Evolutionary conservation across 2,329 filamentous ascomycete genomes (phyloP).

Genomic region (Aspergillus sp.): DNA sequence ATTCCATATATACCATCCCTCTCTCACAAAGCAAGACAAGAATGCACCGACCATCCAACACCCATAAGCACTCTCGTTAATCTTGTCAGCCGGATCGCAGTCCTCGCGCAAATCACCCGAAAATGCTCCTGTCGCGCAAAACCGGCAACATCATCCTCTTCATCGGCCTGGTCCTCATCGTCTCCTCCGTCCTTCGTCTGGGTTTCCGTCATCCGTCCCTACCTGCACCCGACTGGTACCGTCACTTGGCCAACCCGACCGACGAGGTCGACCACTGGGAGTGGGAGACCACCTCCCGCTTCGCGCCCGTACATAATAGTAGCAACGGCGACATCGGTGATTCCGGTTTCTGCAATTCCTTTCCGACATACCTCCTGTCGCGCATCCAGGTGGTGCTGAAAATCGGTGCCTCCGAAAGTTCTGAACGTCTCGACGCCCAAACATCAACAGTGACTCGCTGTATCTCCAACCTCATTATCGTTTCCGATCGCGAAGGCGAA

Average conservation of each 20-base stretch:
- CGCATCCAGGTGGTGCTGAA: slow-evolving; percentile 50
- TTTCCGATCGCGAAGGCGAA: slow-evolving; percentile 52
- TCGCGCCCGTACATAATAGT: slow-evolving; percentile 3
- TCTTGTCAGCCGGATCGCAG: too few species aligned
- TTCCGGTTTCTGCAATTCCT: slow-evolving; percentile 15
- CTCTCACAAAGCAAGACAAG: too few species aligned
- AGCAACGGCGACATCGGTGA: neutral
- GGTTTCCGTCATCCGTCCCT: slow-evolving; percentile 2
- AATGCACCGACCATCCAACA: too few species aligned
- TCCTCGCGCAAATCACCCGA: neutral
- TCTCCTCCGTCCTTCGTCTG: slow-evolving; percentile 8
- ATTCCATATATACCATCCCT: too few species aligned
- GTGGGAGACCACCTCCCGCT: slow-evolving; percentile 22
- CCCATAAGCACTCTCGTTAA: neutral
- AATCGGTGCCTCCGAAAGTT: slow-evolving; percentile 47
- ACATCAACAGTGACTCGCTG: slow-evolving; percentile 55
- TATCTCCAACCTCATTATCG: slow-evolving; percentile 48
- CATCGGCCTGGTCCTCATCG: slow-evolving; percentile 3
- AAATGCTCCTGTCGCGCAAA: slow-evolving; percentile 4
- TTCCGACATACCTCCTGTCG: slow-evolving; percentile 39
- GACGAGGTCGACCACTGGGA: slow-evolving; percentile 19
- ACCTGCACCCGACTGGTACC: slow-evolving; percentile 7
- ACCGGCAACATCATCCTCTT: slow-evolving; percentile 5
- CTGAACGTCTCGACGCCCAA: slow-evolving; percentile 46
- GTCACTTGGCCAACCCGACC: neutral